phyloP scores from a whole-genome alignment of 441 rosid genomes.

The Populus hybrid region DNA sequence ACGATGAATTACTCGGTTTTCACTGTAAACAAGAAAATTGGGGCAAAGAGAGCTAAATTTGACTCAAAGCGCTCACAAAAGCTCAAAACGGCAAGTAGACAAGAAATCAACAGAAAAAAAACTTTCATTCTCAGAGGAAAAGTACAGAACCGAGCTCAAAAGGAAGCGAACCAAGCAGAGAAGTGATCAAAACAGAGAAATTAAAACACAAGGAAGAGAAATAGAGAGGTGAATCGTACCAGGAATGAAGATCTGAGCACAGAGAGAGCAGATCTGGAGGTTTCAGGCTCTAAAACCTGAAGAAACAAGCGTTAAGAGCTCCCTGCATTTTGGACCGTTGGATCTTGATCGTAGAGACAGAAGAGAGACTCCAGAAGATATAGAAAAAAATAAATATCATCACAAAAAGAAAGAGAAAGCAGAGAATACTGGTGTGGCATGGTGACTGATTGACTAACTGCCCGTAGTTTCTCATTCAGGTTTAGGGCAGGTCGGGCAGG shows the following conservation, averaged over 20 bases:
- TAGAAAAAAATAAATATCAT: constrained; percentile 19
- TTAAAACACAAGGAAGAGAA: neutral
- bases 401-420: constrained; percentile 10
- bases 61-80: neutral
- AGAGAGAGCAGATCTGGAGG: constrained; percentile 41
- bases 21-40: neutral
- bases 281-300: constrained; percentile 30
- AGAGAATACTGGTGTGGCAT: constrained; percentile 23
- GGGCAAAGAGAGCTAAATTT: neutral
- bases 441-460: constrained; percentile 27
- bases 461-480: constrained; percentile 44
- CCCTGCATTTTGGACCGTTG: constrained; percentile 48
- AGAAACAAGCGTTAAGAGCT: constrained; percentile 25
- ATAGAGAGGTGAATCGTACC: constrained; percentile 25
- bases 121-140: neutral
- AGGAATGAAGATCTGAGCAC: constrained; percentile 31
- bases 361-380: constrained; percentile 27
- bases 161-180: neutral
- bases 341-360: constrained; percentile 46
- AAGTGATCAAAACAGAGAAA: neutral
- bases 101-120: neutral
- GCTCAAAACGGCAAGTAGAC: neutral
- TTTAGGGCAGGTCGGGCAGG: constrained; percentile 45
- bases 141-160: neutral
- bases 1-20: neutral